phyloP scores from a whole-genome alignment of 2,329 filamentous ascomycete genomes.

The Hypoxylon sp. region DNA sequence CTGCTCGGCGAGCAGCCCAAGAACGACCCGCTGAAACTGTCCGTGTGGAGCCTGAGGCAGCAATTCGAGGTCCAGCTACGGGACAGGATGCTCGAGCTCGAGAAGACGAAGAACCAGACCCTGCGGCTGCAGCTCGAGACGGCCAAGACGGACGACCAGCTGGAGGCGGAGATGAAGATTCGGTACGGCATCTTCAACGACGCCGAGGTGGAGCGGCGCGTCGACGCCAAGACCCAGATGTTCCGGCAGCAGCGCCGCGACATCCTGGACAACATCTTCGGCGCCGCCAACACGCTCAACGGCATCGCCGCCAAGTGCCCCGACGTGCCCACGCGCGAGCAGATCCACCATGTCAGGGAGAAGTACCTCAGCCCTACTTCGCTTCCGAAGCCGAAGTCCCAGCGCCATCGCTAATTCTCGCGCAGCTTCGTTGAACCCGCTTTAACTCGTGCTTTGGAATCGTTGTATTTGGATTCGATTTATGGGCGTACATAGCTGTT shows the following conservation, averaged over 20 bases:
- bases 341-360: background rate
- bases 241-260: conserved; percentile 38
- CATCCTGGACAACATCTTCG: conserved; percentile 34
- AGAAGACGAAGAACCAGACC: background rate
- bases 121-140: conserved; percentile 20
- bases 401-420: background rate
- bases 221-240: conserved; percentile 32
- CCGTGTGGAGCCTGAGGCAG: background rate
- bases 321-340: background rate
- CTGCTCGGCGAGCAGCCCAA: background rate
- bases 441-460: background rate
- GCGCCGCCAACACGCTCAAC: conserved; percentile 12
- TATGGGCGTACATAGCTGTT: background rate
- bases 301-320: conserved; percentile 21
- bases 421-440: background rate
- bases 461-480: background rate
- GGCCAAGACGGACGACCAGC: conserved; percentile 21
- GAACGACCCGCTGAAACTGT: background rate
- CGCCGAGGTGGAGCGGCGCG: conserved; percentile 34
- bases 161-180: conserved; percentile 10
- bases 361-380: conserved; percentile 4
- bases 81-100: background rate
- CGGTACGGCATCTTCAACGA: conserved; percentile 24
- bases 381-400: conserved; percentile 6
- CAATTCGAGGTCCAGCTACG: background rate